Conservation (phyloP, 1,284 basidiomycete species). For the Fomes fomentarius region DNA sequence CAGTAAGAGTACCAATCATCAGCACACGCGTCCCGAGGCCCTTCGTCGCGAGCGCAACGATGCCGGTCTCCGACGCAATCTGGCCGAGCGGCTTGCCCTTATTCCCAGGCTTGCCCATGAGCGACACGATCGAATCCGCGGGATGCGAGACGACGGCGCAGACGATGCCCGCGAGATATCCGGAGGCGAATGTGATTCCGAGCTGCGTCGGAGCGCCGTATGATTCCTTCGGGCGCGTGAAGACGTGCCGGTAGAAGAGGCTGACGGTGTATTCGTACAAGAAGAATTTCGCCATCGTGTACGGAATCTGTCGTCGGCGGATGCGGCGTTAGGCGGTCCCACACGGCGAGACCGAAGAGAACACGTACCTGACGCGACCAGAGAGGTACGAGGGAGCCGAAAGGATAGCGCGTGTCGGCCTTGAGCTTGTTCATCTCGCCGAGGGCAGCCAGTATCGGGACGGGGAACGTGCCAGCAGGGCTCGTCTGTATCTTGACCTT, state of each 20-base stretch:
- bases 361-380: constrained; percentile 77
- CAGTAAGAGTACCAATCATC: constrained; percentile 82
- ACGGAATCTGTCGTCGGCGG: constrained; percentile 60
- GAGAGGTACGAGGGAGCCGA: constrained; percentile 79
- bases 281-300: constrained; percentile 90
- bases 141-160: constrained; percentile 85
- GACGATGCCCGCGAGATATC: constrained; percentile 82
- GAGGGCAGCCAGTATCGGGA: constrained; percentile 70
- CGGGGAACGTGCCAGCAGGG: constrained; percentile 73
- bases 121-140: constrained; percentile 79
- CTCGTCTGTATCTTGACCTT: constrained; percentile 87
- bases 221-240: constrained; percentile 72
- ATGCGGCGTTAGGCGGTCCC: too few species aligned
- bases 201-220: constrained; percentile 77
- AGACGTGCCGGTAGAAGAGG: constrained; percentile 77
- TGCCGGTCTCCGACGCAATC: constrained; percentile 71
- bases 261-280: constrained; percentile 82
- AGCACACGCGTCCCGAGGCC: constrained; percentile 80
- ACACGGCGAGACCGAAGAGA: neutral
- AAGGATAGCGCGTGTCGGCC: constrained; percentile 76
- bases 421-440: constrained; percentile 64
- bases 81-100: constrained; percentile 72
- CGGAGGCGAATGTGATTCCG: constrained; percentile 79
- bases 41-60: constrained; percentile 67
- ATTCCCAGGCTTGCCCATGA: constrained; percentile 77